Evolutionary conservation across 106 monocot species (phyloP).

Genomic region (Platanthera guangdongensis): DNA sequence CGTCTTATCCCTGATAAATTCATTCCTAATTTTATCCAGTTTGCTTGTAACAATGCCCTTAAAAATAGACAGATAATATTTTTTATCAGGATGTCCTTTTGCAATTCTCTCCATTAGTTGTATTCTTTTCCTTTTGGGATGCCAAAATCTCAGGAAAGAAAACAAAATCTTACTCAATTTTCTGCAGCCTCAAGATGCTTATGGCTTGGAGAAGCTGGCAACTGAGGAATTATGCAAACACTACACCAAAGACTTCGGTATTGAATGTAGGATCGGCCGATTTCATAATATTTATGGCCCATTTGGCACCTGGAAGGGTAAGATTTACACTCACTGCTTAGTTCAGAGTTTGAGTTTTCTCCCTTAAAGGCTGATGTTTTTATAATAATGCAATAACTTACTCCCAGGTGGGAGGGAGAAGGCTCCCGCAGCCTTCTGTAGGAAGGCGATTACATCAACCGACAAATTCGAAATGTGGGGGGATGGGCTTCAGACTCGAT

Average conservation of each 20-base stretch:
- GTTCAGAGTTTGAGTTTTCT: background rate
- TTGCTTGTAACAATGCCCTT: too few species aligned
- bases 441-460: constrained; percentile 67
- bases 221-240: constrained; percentile 90
- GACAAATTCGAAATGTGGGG: constrained; percentile 97
- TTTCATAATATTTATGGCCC: constrained; percentile 93
- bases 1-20: too few species aligned
- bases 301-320: constrained; percentile 92
- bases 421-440: constrained; percentile 87
- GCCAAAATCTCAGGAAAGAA: too few species aligned
- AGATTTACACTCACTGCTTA: background rate
- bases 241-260: constrained; percentile 80
- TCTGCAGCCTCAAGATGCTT: constrained; percentile 87
- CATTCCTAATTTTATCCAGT: too few species aligned
- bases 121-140: too few species aligned
- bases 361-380: background rate
- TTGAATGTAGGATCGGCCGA: constrained; percentile 76
- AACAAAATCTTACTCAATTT: background rate
- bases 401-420: constrained; percentile 81
- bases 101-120: too few species aligned
- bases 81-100: too few species aligned
- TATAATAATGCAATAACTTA: background rate
- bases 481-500: constrained; percentile 84
- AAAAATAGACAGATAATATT: too few species aligned
- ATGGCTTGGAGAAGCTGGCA: constrained; percentile 87